Base-by-base conservation (phyloP, 768 basidiomycete species). In the Artomyces pyxidatus region DNA sequence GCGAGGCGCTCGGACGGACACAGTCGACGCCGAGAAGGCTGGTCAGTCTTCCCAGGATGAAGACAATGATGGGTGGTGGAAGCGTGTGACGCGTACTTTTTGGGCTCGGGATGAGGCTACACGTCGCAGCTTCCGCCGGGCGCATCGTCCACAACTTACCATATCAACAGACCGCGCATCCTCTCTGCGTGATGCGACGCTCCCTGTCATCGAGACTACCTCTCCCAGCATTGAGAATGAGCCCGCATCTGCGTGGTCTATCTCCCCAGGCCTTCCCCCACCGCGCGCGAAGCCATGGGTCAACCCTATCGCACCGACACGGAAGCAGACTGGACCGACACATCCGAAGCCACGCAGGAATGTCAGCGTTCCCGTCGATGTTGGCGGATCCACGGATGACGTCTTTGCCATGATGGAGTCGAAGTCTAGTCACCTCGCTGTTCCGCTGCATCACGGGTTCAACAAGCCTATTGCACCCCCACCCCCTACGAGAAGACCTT, bases 161-260 rank as follows among this genome's bases (percentile, higher is more conserved):
- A 71, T 81, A 50, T 71, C 70, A 3, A 65, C 73, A n/a, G 66
- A 70, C 26, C 65, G 59, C 47, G 66, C 73, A 16, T 61, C 68
- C n/a, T 57, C 53, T 4, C 50, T 62, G 4, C 63, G 57, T 17
- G 51, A 47, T 10, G 39, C 50, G 2, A 56, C 46, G 17, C 55
- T 68, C 0, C 67, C 66, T 9, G 57, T 51, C 29, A 54, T 68
- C 28, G 71, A 68, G 26, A 46, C 32, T 26, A 55, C 50, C n/a
- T 55, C 64, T 10, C 56, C 52, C 17, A 54, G 29, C 30, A 30
- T 35, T 29, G 57, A 60, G 25, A 61, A 57, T 17, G 28, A 45
- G 26, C 63, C 65, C 19, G n/a, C 55, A 9, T 59, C 66, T 10
- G 60, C 57, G 3, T 61, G 63, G 64, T 65, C 68, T 11, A 52